Conservation (phyloP, 1,139 yeast species). For the Arxiozyma heterogenica region DNA sequence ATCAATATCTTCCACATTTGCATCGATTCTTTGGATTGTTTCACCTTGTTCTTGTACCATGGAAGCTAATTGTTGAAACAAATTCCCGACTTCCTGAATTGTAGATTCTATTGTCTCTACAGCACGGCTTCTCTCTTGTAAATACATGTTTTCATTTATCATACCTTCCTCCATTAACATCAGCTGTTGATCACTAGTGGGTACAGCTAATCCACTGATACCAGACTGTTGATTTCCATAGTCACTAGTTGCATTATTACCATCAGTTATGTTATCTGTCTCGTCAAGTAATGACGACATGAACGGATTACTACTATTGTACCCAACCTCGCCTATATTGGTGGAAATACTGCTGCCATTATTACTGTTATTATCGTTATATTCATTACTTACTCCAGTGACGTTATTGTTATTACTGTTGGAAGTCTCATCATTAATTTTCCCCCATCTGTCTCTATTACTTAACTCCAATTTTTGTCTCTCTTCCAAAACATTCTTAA, state of each 20-base stretch:
- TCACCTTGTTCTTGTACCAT: constrained; percentile 99
- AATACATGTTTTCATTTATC: constrained; percentile 40
- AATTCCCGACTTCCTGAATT: constrained; percentile 89
- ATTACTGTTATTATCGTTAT: background rate
- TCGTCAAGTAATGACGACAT: constrained; percentile 28
- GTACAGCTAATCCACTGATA: constrained; percentile 44
- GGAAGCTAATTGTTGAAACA: constrained; percentile 89
- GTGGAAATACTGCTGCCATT: background rate
- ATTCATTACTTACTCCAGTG: constrained; percentile 2
- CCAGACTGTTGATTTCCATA: background rate
- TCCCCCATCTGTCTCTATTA: constrained; percentile 75
- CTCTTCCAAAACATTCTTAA: constrained; percentile 76
- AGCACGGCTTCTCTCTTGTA: constrained; percentile 79
- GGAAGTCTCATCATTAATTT: constrained; percentile 35
- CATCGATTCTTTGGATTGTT: constrained; percentile 88
- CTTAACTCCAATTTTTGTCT: constrained; percentile 80
- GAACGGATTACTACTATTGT: constrained; percentile 32
- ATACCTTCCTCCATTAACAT: constrained; percentile 63
- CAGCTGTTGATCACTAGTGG: constrained; percentile 65
- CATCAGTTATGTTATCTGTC: constrained; percentile 17
- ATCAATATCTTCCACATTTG: constrained; percentile 87
- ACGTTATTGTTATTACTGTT: background rate
- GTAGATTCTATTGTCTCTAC: constrained; percentile 95
- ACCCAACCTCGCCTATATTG: constrained; percentile 6
- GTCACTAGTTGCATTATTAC: background rate